Percentiles rank a stretch among this genome's conserved stretches.
Evolutionary conservation across 192 early-diverging fungal species (phyloP).

Genomic region (Mortierella alpina): DNA sequence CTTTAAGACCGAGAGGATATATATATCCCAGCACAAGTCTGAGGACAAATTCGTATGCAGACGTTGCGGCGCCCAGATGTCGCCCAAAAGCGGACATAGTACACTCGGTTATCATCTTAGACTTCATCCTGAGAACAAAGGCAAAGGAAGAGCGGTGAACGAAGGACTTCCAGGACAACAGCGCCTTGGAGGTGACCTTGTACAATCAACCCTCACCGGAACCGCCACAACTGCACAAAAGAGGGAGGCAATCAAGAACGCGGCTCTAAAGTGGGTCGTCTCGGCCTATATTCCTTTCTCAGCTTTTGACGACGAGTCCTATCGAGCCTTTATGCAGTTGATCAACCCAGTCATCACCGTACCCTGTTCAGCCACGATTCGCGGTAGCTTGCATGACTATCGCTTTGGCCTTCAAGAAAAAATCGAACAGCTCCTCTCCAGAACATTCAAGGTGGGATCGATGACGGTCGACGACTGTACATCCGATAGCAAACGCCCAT

Average conservation of each 20-base stretch:
- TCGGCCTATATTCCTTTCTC: slow-evolving; percentile 6
- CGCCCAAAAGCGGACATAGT: neutral
- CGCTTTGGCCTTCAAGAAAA: slow-evolving; percentile 1
- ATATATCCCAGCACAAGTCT: neutral
- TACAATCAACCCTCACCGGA: slow-evolving; percentile 6
- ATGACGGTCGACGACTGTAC: slow-evolving; percentile 11
- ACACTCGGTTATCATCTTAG: neutral
- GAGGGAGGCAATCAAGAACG: neutral
- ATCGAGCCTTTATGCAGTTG: neutral
- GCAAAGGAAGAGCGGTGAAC: neutral
- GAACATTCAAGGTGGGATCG: neutral
- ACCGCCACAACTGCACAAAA: neutral
- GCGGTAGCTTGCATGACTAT: neutral
- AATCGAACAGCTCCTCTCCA: neutral
- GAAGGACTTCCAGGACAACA: neutral
- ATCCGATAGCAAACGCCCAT: neutral
- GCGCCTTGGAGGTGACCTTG: neutral
- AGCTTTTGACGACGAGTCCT: neutral
- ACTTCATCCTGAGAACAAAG: neutral
- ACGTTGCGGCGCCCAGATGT: neutral
- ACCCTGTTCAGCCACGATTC: slow-evolving; percentile 6
- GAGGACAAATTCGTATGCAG: neutral
- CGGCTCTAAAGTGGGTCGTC: slow-evolving; percentile 4
- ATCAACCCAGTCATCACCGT: neutral
- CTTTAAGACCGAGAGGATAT: neutral